These are phyloP conservation scores for Mortierella alpina DNA, from an alignment of 192 early-diverging fungal genomes.

Conservation along the genomic window DNA sequence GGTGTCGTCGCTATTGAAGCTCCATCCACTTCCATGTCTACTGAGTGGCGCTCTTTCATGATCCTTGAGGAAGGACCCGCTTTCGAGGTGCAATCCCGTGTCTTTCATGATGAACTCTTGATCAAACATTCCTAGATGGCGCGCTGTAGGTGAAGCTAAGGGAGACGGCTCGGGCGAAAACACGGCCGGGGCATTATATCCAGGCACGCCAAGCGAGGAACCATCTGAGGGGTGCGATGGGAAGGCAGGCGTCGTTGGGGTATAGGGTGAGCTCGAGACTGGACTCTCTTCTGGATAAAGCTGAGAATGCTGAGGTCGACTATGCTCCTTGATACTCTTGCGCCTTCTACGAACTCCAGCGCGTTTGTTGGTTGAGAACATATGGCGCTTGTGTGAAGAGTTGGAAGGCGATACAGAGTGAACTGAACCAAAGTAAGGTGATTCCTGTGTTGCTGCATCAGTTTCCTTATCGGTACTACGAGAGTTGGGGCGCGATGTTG, in stretches of 20 bases:
- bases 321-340: slow-evolving; percentile 36
- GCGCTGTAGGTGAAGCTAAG: slow-evolving; percentile 18
- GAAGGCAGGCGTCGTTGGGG: slow-evolving; percentile 20
- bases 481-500: slow-evolving; percentile 1
- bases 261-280: slow-evolving; percentile 23
- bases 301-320: not conserved
- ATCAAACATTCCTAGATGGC: slow-evolving; percentile 10
- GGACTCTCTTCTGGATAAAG: slow-evolving; percentile 24
- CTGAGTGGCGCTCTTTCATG: slow-evolving; percentile 18
- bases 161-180: slow-evolving; percentile 42
- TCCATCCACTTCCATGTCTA: slow-evolving; percentile 48
- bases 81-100: not conserved
- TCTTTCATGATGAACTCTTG: not conserved
- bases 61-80: not conserved
- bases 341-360: slow-evolving; percentile 33
- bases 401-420: slow-evolving; percentile 23
- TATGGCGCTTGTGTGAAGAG: slow-evolving; percentile 22
- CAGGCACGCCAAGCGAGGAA: not conserved
- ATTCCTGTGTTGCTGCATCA: slow-evolving; percentile 14
- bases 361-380: slow-evolving; percentile 39
- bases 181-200: not conserved
- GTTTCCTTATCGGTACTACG: not conserved
- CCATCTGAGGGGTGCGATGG: slow-evolving; percentile 2
- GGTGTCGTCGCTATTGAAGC: slow-evolving; percentile 48
- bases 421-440: slow-evolving; percentile 12